A percentile compares a stretch with the other conserved stretches of the same genome.
These are phyloP conservation scores for Mytilinidion resinicola DNA, from an alignment of 495 filamentous ascomycete genomes.

Conservation along the genomic window DNA sequence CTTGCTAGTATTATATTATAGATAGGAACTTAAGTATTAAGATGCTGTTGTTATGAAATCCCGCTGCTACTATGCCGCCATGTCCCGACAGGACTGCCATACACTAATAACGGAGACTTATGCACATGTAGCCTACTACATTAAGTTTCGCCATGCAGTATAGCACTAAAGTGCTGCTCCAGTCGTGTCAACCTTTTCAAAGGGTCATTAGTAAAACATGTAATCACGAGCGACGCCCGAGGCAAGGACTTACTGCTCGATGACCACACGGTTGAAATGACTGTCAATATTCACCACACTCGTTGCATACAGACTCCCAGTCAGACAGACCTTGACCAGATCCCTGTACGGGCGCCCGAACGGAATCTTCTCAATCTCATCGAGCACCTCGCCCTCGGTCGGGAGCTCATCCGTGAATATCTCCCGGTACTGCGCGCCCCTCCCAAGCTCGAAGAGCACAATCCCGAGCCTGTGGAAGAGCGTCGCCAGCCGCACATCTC, in stretches of 20 bases:
- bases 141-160: neutral
- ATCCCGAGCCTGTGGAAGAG: neutral
- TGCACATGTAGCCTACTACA: neutral
- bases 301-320: neutral
- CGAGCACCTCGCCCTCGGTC: neutral
- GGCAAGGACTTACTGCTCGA: neutral
- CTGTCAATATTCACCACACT: neutral
- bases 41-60: neutral
- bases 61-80: neutral
- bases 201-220: neutral
- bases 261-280: neutral
- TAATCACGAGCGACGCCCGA: neutral
- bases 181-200: neutral
- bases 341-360: neutral
- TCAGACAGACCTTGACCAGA: neutral
- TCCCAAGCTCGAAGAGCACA: neutral
- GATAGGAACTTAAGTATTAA: neutral
- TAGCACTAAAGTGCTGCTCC: neutral
- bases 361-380: neutral
- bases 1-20: neutral
- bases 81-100: neutral
- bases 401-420: neutral
- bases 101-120: neutral
- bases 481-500: neutral
- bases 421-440: neutral